phyloP scores from a whole-genome alignment of 305 asterid species.

The Solanum aculeatissimum region DNA sequence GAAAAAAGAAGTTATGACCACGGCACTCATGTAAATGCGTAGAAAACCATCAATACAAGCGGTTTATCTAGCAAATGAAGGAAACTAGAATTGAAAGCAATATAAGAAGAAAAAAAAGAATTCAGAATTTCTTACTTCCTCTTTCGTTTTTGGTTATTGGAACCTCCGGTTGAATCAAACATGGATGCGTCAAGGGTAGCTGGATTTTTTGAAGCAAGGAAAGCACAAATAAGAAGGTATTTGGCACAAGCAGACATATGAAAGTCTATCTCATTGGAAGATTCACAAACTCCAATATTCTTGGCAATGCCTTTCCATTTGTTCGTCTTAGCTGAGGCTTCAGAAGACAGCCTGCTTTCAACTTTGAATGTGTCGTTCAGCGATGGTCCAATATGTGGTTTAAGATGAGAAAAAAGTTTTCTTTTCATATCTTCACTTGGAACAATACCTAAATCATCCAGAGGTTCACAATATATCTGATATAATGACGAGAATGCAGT shows the following conservation, averaged over 20 bases:
- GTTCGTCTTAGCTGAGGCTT: slow-evolving; percentile 24
- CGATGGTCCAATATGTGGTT: slow-evolving; percentile 44
- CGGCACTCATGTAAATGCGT: not conserved
- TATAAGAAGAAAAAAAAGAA: not conserved
- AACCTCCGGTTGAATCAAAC: slow-evolving; percentile 90
- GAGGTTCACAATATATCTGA: slow-evolving; percentile 76
- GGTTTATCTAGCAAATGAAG: not conserved
- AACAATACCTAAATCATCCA: slow-evolving; percentile 38
- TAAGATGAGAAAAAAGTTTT: slow-evolving; percentile 48
- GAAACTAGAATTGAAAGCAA: not conserved
- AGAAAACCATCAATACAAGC: not conserved
- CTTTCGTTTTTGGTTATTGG: slow-evolving; percentile 55
- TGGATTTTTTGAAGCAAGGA: slow-evolving; percentile 92
- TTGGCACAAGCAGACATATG: slow-evolving; percentile 84
- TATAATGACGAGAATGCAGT: slow-evolving; percentile 58
- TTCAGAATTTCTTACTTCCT: slow-evolving; percentile 53
- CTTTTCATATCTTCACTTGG: slow-evolving; percentile 55
- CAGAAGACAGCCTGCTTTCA: slow-evolving; percentile 29
- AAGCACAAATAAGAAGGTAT: slow-evolving; percentile 83
- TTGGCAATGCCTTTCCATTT: slow-evolving; percentile 27
- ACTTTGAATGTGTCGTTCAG: slow-evolving; percentile 52
- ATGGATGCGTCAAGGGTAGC: slow-evolving; percentile 93
- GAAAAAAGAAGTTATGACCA: not conserved
- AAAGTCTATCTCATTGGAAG: slow-evolving; percentile 43
- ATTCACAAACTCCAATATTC: slow-evolving; percentile 30